These are phyloP conservation scores for Rehmannia glutinosa DNA, from an alignment of 257 asterid genomes.

Conservation along the genomic window DNA sequence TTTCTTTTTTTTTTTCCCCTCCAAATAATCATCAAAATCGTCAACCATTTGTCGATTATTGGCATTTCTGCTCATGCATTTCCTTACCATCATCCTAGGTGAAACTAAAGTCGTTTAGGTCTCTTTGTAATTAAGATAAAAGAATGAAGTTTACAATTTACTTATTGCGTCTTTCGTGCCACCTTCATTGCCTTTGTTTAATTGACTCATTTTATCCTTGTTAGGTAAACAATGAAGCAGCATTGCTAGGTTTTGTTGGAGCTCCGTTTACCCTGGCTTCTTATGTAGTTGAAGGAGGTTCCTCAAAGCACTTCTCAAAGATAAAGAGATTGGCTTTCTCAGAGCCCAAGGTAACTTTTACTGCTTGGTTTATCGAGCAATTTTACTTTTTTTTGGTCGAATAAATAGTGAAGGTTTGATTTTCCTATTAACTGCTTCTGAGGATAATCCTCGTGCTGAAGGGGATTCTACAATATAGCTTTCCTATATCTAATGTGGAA, in stretches of 20 bases:
- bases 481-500: too few species aligned
- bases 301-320: constrained; percentile 93
- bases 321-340: constrained; percentile 90
- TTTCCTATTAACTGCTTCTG: too few species aligned
- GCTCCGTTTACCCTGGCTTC: constrained; percentile 99
- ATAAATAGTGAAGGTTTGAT: too few species aligned
- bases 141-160: neutral
- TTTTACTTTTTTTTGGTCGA: too few species aligned
- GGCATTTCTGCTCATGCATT: too few species aligned
- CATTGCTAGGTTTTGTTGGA: constrained; percentile 97
- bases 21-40: too few species aligned
- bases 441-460: too few species aligned
- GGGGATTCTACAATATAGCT: too few species aligned
- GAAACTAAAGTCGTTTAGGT: too few species aligned
- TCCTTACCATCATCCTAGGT: too few species aligned
- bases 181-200: neutral
- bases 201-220: constrained; percentile 10
- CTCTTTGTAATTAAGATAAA: neutral
- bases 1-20: too few species aligned
- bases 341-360: constrained; percentile 69
- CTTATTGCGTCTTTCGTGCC: neutral
- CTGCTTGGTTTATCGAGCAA: neutral
- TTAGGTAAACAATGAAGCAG: constrained; percentile 94
- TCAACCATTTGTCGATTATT: too few species aligned
- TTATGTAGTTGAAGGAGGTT: constrained; percentile 95